Evolutionary conservation across 139 green algal species (phyloP).

Genomic region (Mesotaenium endlicherianum): DNA sequence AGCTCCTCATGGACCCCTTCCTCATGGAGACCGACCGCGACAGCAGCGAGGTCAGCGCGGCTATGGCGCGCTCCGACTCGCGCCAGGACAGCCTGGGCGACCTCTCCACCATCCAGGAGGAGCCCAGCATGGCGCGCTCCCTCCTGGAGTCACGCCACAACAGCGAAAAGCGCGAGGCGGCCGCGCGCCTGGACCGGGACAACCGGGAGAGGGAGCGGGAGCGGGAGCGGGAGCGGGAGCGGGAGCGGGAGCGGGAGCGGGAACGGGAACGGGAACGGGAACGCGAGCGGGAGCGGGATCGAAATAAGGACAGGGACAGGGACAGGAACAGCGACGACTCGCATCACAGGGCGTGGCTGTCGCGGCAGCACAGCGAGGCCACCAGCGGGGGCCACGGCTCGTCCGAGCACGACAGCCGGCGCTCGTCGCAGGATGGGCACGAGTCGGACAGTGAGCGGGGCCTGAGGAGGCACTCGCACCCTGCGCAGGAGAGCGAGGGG

Average conservation of each 20-base stretch:
- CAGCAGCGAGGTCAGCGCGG: constrained; percentile 35
- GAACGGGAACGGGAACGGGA: too few species aligned
- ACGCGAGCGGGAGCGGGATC: too few species aligned
- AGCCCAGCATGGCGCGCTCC: not conserved
- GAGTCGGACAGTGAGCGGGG: not conserved
- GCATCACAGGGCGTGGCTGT: too few species aligned
- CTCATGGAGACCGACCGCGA: constrained; percentile 65
- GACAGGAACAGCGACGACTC: too few species aligned
- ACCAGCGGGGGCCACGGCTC: too few species aligned
- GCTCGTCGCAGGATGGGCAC: not conserved
- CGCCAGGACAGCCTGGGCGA: not conserved
- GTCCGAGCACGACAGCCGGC: not conserved
- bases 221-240: too few species aligned
- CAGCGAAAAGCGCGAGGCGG: not conserved
- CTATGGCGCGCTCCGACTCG: constrained; percentile 5
- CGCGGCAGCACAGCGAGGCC: too few species aligned
- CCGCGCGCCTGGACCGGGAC: not conserved
- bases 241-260: too few species aligned
- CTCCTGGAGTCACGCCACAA: constrained; percentile 6
- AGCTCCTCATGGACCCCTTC: constrained; percentile 90
- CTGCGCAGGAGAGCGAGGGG: not conserved
- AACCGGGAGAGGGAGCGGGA: too few species aligned
- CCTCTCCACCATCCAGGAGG: constrained; percentile 1
- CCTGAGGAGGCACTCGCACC: not conserved
- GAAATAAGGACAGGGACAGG: too few species aligned